Evolutionary conservation across 805 yeast genomes (phyloP), one percentile per base, ranked within the genome.

Genomic region (Pichia heedii): DNA sequence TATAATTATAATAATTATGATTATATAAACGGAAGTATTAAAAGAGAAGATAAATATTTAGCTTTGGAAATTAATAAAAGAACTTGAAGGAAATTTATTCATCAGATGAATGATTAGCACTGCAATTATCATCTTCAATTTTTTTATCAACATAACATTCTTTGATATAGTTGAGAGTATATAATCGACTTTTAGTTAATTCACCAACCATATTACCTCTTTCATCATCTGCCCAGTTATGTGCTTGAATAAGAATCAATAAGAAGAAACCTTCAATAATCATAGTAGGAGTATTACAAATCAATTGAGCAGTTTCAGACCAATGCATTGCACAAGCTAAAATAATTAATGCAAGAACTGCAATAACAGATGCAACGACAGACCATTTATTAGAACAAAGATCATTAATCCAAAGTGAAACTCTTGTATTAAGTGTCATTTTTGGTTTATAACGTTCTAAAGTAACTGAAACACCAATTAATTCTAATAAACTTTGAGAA

Each of bases 231-330:
- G 56, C 55, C 56, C 55, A 52, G 34, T 61, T 60, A 45, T 67
- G 71, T 4, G 69, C 69, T 42, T 65, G 68, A 22, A 66, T 46
- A 24, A 68, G 47, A 26, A 68, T 63, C 30, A 68, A 52, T 39
- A 67, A 40, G 49, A 67, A 66, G 45, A 68, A 68, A 18, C 61
- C 69, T 47, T 68, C 72, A 33, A 68, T 65, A 49, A 68, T 67
- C 70, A 66, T 68, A 0, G 72, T 65, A 32, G 72, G 72, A 0
- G 69, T 63, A 43, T 68, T 68, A 29, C 61, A 59, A 32, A 68
- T 46, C 38, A 68, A 54, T 49, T 68, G 72, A 33, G 68, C 72
- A 5, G 68, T 66, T 4, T 61, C 60, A 39, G 58, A 60, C 70
- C 71, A 68, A 33, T 47, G 51, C 50, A 68, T 42, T 18, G 51